phyloP scores from a whole-genome alignment of 768 basidiomycete species.

The Suillus luteus region DNA sequence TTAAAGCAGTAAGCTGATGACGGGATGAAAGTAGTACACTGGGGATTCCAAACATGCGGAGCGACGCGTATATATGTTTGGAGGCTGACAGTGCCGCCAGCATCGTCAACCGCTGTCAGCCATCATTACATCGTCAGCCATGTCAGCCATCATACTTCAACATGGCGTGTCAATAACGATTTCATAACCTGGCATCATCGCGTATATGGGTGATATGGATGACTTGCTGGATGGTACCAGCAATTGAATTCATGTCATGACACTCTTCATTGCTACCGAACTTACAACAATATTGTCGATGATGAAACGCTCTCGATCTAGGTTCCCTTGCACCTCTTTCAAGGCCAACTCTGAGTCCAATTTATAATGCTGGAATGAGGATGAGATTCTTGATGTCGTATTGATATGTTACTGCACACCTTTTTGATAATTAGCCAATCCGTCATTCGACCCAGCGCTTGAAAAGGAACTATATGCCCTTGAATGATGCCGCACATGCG shows the following conservation, averaged over 20 bases:
- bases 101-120: not conserved
- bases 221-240: not conserved
- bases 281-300: constrained; percentile 75
- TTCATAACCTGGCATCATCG: not conserved
- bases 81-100: not conserved
- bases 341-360: constrained; percentile 54
- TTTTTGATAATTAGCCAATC: constrained; percentile 79
- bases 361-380: constrained; percentile 62
- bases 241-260: constrained; percentile 34
- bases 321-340: constrained; percentile 36
- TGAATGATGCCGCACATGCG: constrained; percentile 59
- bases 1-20: not conserved
- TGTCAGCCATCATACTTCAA: not conserved
- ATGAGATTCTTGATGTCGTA: not conserved
- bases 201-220: not conserved
- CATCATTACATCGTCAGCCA: not conserved
- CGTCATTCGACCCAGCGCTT: constrained; percentile 46
- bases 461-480: constrained; percentile 55
- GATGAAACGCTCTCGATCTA: constrained; percentile 37
- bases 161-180: not conserved
- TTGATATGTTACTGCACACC: constrained; percentile 44
- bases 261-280: constrained; percentile 80
- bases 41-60: not conserved
- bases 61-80: not conserved
- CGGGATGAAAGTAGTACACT: not conserved